Evolutionary conservation across 192 early-diverging fungal genomes (phyloP).

Genomic region (Physocladia obscura): DNA sequence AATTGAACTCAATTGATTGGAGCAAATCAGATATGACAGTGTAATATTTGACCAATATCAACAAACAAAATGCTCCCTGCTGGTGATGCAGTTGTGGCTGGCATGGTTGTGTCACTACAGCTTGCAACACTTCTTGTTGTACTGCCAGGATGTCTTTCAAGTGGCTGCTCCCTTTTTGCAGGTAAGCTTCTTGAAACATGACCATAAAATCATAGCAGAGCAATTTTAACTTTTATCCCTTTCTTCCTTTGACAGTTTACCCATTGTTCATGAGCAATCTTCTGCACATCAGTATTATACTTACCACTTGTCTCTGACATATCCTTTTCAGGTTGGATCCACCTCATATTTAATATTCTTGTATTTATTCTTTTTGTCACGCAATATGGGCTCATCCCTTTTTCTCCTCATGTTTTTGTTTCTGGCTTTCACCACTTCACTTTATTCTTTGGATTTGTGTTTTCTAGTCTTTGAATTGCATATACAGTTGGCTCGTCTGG

Average conservation of each 20-base stretch:
- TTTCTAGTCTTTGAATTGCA: not conserved
- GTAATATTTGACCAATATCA: too few species aligned
- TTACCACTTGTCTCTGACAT: not conserved
- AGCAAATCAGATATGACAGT: too few species aligned
- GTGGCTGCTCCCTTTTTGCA: constrained; percentile 4
- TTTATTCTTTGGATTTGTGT: constrained; percentile 18
- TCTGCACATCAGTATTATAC: constrained; percentile 10
- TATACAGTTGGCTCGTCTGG: constrained; percentile 12
- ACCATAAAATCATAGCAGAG: not conserved
- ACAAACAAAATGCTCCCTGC: too few species aligned
- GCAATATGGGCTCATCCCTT: constrained; percentile 22
- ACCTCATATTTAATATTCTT: constrained; percentile 19
- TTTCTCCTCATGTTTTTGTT: constrained; percentile 7
- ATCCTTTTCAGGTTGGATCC: constrained; percentile 18
- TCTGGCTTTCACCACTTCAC: not conserved
- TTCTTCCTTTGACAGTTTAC: not conserved
- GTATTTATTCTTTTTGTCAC: constrained; percentile 13
- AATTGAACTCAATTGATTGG: too few species aligned
- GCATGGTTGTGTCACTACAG: too few species aligned
- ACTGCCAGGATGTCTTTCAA: constrained; percentile 8
- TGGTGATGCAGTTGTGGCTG: too few species aligned
- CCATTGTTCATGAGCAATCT: constrained; percentile 17
- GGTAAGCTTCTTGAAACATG: not conserved
- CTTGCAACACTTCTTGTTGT: not conserved
- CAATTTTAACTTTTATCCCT: not conserved